phyloP scores from a whole-genome alignment of 192 early-diverging fungal species.

The Coemansia sp. region DNA sequence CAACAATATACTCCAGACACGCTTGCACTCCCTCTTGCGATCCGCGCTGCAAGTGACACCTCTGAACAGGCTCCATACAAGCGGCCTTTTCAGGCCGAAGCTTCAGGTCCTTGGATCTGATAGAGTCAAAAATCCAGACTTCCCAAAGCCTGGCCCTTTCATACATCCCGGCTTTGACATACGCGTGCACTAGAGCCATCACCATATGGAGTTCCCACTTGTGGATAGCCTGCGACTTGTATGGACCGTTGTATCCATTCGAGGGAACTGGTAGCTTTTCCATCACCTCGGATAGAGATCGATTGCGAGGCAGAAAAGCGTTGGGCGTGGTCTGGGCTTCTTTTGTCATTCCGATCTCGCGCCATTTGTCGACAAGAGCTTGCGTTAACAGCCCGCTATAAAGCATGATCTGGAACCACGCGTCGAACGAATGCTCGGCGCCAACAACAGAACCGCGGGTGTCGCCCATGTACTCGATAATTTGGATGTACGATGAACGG shows the following conservation, averaged over 20 bases:
- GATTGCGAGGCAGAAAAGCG: slow-evolving; percentile 15
- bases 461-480: slow-evolving; percentile 26
- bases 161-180: slow-evolving; percentile 9
- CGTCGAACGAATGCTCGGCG: slow-evolving; percentile 43
- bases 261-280: background rate
- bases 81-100: slow-evolving; percentile 20
- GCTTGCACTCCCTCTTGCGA: slow-evolving; percentile 15
- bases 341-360: background rate
- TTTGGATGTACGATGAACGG: slow-evolving; percentile 25
- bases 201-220: slow-evolving; percentile 43
- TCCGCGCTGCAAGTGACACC: slow-evolving; percentile 16
- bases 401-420: slow-evolving; percentile 28
- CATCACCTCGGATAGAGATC: slow-evolving; percentile 10
- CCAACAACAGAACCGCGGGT: slow-evolving; percentile 20
- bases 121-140: slow-evolving; percentile 25
- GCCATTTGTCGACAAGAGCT: slow-evolving; percentile 19
- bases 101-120: background rate
- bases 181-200: slow-evolving; percentile 27
- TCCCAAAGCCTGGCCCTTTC: slow-evolving; percentile 24
- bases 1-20: slow-evolving; percentile 26
- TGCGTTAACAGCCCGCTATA: slow-evolving; percentile 15
- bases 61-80: slow-evolving; percentile 11
- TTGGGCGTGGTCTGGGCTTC: background rate
- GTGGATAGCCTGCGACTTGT: slow-evolving; percentile 20
- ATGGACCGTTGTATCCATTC: background rate